Conservation (phyloP, 2,329 filamentous ascomycete species). For the Colletotrichum sp. region DNA sequence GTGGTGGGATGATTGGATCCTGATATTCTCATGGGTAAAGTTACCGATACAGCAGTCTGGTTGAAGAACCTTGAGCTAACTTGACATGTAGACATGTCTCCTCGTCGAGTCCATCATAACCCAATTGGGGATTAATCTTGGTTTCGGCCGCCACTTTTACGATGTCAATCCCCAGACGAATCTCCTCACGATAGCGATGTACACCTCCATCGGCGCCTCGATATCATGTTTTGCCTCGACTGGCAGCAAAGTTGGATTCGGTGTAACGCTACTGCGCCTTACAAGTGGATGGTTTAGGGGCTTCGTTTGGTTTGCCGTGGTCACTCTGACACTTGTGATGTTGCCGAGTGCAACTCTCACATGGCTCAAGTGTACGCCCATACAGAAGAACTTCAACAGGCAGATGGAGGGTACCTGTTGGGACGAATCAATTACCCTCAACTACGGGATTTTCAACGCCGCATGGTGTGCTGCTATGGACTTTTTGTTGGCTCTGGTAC, state of each 20-base stretch:
- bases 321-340: constrained; percentile 24
- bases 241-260: constrained; percentile 31
- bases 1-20: constrained; percentile 29
- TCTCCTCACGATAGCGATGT: constrained; percentile 3
- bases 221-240: constrained; percentile 18
- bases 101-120: constrained; percentile 18
- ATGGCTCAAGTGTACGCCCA: constrained; percentile 29
- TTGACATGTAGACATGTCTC: not conserved
- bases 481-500: constrained; percentile 31
- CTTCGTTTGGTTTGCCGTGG: constrained; percentile 31
- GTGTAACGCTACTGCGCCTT: constrained; percentile 31
- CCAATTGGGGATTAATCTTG: constrained; percentile 18
- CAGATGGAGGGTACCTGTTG: constrained; percentile 26
- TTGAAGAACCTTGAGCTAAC: not conserved
- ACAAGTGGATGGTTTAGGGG: constrained; percentile 25
- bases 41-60: fast-evolving
- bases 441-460: constrained; percentile 15
- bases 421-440: constrained; percentile 8
- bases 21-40: constrained; percentile 32
- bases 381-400: constrained; percentile 27
- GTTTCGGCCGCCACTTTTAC: constrained; percentile 23
- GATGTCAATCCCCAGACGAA: constrained; percentile 7
- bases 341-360: constrained; percentile 25
- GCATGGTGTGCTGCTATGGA: constrained; percentile 25
- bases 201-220: constrained; percentile 7